These are phyloP conservation scores for Aspergillus tamarii DNA, from an alignment of 2,329 filamentous ascomycete species.

Conservation along the genomic window DNA sequence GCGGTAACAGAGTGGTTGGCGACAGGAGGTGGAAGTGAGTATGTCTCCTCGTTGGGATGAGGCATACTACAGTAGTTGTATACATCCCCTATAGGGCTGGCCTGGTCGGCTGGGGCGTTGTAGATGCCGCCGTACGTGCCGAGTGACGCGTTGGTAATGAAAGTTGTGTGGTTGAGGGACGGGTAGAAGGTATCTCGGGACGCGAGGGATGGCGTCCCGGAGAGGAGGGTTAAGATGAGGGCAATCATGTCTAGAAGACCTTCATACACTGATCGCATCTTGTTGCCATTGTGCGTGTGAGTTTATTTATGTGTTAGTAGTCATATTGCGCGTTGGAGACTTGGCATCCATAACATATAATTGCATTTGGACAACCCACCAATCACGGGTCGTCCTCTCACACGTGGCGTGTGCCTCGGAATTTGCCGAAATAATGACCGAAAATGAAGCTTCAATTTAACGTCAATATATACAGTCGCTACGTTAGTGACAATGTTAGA, in stretches of 20 bases:
- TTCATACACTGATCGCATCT: conserved; percentile 19
- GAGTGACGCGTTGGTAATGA: conserved; percentile 39
- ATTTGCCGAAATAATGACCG: not conserved
- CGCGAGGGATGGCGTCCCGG: conserved; percentile 14
- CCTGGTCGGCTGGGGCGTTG: conserved; percentile 27
- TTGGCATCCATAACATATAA: not conserved
- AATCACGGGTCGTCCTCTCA: not conserved
- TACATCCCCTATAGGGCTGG: conserved; percentile 30
- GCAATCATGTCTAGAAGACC: conserved; percentile 21
- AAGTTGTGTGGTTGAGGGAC: conserved; percentile 41
- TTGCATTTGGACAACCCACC: not conserved
- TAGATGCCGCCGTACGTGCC: conserved; percentile 44
- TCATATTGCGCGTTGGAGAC: too few species aligned
- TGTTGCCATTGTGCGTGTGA: not conserved
- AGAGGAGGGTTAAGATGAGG: conserved; percentile 13
- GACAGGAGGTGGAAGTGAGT: conserved; percentile 34
- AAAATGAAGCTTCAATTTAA: too few species aligned
- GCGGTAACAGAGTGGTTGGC: conserved; percentile 30
- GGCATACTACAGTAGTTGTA: conserved; percentile 48
- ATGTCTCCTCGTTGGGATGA: conserved; percentile 39
- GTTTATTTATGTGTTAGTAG: not conserved
- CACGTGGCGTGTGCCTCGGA: conserved; percentile 1
- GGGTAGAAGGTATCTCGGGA: conserved; percentile 38
- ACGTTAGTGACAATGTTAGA: too few species aligned
- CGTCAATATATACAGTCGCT: too few species aligned